Conservation (phyloP, 78 protist genomes). For the Guillardia theta region DNA sequence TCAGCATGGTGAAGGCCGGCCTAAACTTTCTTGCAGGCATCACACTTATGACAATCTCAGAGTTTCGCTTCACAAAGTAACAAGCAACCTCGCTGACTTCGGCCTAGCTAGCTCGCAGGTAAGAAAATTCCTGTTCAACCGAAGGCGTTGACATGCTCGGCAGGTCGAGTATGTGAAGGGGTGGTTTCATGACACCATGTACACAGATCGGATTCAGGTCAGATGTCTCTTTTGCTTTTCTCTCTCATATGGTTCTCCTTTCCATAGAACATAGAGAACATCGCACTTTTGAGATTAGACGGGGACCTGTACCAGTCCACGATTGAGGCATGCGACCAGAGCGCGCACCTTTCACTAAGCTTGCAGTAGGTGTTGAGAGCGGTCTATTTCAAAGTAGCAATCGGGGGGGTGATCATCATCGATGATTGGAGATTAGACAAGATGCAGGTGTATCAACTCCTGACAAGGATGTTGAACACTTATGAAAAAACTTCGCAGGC, state of each 20-base stretch:
- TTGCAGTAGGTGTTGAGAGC: not conserved
- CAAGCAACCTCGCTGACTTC: not conserved
- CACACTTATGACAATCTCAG: not conserved
- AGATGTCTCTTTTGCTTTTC: too few species aligned
- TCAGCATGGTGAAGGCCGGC: not conserved
- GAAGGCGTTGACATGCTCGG: not conserved
- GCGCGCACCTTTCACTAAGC: not conserved
- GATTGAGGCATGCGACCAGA: not conserved
- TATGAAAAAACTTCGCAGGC: not conserved
- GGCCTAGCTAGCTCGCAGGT: not conserved
- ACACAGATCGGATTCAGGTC: not conserved
- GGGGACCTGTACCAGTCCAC: conserved; percentile 6
- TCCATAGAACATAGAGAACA: too few species aligned
- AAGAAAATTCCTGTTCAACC: not conserved
- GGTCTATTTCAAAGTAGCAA: not conserved
- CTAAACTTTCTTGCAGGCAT: not conserved
- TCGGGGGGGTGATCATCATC: not conserved
- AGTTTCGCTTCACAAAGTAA: not conserved
- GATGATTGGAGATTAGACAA: not conserved
- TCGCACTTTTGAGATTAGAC: not conserved
- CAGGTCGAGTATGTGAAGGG: not conserved
- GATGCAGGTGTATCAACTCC: not conserved
- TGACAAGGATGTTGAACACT: not conserved
- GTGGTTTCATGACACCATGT: not conserved
- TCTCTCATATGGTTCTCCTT: too few species aligned